Conservation (phyloP, 2,329 filamentous ascomycete genomes). For the Waltergamsia citrina region DNA sequence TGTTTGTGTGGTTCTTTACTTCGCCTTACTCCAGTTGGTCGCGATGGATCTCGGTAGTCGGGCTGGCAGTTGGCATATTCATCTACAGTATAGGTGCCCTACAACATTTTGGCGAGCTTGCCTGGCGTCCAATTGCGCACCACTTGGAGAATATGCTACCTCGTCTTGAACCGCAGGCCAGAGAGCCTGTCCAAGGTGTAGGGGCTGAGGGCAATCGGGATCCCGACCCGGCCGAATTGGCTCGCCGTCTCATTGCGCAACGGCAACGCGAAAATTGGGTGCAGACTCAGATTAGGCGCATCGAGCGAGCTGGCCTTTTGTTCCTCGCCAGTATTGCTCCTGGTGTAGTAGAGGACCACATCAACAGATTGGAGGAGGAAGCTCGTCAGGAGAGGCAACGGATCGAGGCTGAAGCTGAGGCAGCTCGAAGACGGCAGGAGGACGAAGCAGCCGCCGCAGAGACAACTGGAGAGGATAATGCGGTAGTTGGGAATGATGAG, state of each 20-base stretch:
- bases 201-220: conserved; percentile 15
- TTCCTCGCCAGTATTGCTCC: conserved; percentile 59
- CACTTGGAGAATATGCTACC: conserved; percentile 53
- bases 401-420: conserved; percentile 31
- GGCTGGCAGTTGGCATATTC: conserved; percentile 45
- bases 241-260: conserved; percentile 41
- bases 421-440: conserved; percentile 17
- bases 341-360: conserved; percentile 56
- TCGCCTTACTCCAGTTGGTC: conserved; percentile 48
- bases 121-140: conserved; percentile 46
- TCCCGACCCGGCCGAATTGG: conserved; percentile 39
- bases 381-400: conserved; percentile 33
- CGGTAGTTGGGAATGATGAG: not conserved
- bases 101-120: conserved; percentile 42
- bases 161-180: conserved; percentile 32
- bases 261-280: conserved; percentile 21
- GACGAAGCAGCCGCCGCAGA: conserved; percentile 11
- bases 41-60: conserved; percentile 45
- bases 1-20: conserved; percentile 59
- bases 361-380: conserved; percentile 46
- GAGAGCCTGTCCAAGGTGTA: too few relatives aligned
- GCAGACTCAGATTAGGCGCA: conserved; percentile 33
- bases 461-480: conserved; percentile 6
- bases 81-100: conserved; percentile 50
- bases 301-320: conserved; percentile 51